phyloP scores from a whole-genome alignment of 768 basidiomycete species.

The Kwoniella sp. region DNA sequence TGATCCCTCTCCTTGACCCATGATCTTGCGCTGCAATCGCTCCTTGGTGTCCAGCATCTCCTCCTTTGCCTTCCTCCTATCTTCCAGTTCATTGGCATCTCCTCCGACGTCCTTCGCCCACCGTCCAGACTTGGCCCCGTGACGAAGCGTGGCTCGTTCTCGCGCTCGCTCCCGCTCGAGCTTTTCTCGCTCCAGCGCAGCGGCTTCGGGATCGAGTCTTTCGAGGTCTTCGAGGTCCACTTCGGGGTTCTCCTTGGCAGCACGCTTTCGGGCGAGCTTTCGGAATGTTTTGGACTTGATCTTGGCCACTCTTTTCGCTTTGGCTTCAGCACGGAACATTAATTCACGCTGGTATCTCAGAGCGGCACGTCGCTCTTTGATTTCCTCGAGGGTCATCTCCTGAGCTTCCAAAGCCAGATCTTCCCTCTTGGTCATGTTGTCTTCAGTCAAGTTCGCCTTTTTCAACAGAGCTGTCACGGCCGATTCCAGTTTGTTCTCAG shows the following conservation, averaged over 20 bases:
- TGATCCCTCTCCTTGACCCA: constrained; percentile 53
- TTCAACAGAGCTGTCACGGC: constrained; percentile 79
- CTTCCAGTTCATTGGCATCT: constrained; percentile 63
- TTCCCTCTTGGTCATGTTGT: constrained; percentile 76
- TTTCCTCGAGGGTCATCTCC: constrained; percentile 80
- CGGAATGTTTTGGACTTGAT: constrained; percentile 96
- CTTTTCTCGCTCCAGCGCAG: constrained; percentile 65
- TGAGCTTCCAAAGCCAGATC: constrained; percentile 72
- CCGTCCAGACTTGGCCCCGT: constrained; percentile 73
- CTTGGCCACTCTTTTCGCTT: constrained; percentile 85
- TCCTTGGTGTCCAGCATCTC: constrained; percentile 86
- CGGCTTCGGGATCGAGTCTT: constrained; percentile 62
- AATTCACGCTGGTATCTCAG: constrained; percentile 87
- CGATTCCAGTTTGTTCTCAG: constrained; percentile 79
- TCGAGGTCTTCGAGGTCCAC: constrained; percentile 58
- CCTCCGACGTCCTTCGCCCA: constrained; percentile 58
- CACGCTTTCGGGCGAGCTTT: constrained; percentile 76
- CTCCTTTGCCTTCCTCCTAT: constrained; percentile 69
- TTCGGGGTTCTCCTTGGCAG: constrained; percentile 62
- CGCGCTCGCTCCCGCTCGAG: constrained; percentile 76
- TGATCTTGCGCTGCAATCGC: constrained; percentile 73
- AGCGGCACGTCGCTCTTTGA: constrained; percentile 75
- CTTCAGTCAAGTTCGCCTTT: constrained; percentile 77
- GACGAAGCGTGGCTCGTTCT: constrained; percentile 85
- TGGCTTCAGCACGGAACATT: constrained; percentile 87